Conservation (phyloP, 177 flowering plant species). For the Vitis hybrid region DNA sequence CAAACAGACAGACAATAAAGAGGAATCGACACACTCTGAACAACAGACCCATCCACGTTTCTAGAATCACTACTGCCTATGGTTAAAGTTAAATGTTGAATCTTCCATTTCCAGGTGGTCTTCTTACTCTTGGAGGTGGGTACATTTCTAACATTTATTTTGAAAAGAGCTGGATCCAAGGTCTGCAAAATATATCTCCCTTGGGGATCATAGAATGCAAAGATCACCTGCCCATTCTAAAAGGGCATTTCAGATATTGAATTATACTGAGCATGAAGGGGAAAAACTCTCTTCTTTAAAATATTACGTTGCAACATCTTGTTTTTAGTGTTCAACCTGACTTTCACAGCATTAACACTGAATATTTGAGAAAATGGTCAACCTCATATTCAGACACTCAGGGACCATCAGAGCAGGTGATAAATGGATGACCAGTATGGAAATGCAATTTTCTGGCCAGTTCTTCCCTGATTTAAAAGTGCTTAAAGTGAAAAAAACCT, state of each 20-base stretch:
- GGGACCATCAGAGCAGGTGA: no score
- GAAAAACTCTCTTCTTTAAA: not conserved
- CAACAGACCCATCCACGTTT: not conserved
- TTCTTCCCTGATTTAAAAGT: no score
- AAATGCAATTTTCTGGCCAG: no score
- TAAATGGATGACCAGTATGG: no score
- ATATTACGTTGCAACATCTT: not conserved
- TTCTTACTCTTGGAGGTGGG: not conserved
- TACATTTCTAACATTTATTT: not conserved
- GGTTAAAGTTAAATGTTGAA: not conserved
- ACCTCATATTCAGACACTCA: no score
- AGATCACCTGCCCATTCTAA: not conserved
- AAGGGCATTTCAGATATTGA: not conserved
- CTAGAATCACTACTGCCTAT: not conserved
- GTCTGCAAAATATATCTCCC: not conserved
- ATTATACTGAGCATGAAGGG: not conserved
- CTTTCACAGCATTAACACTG: not conserved
- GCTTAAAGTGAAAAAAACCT: no score
- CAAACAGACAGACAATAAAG: not conserved
- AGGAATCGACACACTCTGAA: no score
- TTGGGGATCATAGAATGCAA: not conserved
- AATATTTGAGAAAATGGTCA: not conserved
- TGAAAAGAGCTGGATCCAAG: not conserved
- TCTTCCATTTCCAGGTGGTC: not conserved
- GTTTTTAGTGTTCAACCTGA: not conserved